Evolutionary conservation across 2,329 filamentous ascomycete species (phyloP).

Genomic region (Exserohilum turcica): DNA sequence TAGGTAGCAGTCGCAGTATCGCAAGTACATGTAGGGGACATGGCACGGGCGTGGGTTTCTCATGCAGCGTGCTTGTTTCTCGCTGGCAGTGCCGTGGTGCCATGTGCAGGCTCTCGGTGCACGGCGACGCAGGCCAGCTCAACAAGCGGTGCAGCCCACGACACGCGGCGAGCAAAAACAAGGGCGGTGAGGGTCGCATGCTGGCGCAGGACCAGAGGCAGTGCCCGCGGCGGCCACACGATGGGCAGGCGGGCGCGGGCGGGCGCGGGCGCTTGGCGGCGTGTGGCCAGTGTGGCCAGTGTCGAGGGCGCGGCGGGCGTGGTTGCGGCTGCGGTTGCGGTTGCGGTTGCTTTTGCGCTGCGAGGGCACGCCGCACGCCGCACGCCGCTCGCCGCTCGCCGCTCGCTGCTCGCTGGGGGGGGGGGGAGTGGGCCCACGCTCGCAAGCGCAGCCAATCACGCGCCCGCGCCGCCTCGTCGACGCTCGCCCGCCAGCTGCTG

Average conservation of each 20-base stretch:
- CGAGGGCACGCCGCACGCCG: slow-evolving; percentile 6
- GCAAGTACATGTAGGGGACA: too few relatives aligned
- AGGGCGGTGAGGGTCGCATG: neutral
- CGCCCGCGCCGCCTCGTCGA: slow-evolving; percentile 9
- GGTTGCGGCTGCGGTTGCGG: neutral
- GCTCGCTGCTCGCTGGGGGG: too few relatives aligned
- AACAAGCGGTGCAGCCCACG: slow-evolving; percentile 9
- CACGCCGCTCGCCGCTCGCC: too few relatives aligned
- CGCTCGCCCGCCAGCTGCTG: slow-evolving; percentile 19
- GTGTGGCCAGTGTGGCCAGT: neutral
- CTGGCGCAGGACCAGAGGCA: too few relatives aligned
- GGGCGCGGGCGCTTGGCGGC: neutral
- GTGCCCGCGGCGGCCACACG: too few relatives aligned
- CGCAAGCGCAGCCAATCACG: slow-evolving; percentile 10
- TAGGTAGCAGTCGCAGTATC: too few relatives aligned
- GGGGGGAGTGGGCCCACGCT: slow-evolving; percentile 4
- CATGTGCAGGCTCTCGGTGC: slow-evolving; percentile 14
- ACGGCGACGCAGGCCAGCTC: slow-evolving; percentile 14
- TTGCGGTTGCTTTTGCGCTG: slow-evolving; percentile 7
- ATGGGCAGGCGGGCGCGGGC: too few relatives aligned
- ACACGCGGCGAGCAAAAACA: slow-evolving; percentile 1
- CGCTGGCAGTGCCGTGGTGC: too few relatives aligned
- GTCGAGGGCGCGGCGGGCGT: neutral
- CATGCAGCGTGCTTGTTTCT: slow-evolving; percentile 10
- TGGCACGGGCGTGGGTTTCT: slow-evolving; percentile 13